These are phyloP conservation scores for Penicillium psychrosexuale DNA, from an alignment of 2,329 filamentous ascomycete species.

Conservation along the genomic window DNA sequence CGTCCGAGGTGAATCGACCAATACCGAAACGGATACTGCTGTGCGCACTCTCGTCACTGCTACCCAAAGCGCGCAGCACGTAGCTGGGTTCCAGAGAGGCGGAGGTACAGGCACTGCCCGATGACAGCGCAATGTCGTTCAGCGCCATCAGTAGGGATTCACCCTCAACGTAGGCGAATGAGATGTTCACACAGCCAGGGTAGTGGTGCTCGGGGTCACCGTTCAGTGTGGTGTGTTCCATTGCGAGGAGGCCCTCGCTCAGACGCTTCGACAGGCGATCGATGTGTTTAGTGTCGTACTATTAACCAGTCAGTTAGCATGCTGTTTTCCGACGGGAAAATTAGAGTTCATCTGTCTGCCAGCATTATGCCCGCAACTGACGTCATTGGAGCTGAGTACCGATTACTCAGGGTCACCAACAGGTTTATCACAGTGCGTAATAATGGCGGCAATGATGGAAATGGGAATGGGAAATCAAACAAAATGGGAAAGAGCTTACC, in stretches of 20 bases:
- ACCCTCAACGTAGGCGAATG: constrained; percentile 96
- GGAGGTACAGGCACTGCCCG: constrained; percentile 93
- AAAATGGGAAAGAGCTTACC: constrained; percentile 56
- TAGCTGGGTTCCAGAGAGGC: constrained; percentile 96
- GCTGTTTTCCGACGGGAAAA: neutral
- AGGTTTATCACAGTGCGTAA: constrained; percentile 77
- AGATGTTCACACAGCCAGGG: constrained; percentile 95
- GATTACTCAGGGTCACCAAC: constrained; percentile 64
- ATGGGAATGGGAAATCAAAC: constrained; percentile 18
- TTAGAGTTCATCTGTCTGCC: neutral
- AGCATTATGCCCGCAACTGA: constrained; percentile 66
- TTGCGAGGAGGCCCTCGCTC: constrained; percentile 72
- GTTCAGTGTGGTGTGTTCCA: constrained; percentile 92
- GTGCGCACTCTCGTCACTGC: constrained; percentile 95
- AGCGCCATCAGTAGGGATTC: constrained; percentile 97
- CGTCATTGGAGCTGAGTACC: constrained; percentile 53
- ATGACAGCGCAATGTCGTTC: constrained; percentile 96
- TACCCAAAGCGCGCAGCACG: constrained; percentile 88
- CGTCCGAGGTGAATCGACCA: constrained; percentile 91
- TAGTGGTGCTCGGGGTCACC: constrained; percentile 82
- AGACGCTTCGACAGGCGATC: constrained; percentile 78
- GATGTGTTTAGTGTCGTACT: constrained; percentile 93
- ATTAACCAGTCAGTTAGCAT: constrained; percentile 11
- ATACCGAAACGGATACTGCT: constrained; percentile 98
- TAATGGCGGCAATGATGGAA: constrained; percentile 52